A percentile compares a stretch with the other conserved stretches of the same genome.
Evolutionary conservation across 2,329 filamentous ascomycete species (phyloP).

Genomic region (Neopestalotiopsis rosae): DNA sequence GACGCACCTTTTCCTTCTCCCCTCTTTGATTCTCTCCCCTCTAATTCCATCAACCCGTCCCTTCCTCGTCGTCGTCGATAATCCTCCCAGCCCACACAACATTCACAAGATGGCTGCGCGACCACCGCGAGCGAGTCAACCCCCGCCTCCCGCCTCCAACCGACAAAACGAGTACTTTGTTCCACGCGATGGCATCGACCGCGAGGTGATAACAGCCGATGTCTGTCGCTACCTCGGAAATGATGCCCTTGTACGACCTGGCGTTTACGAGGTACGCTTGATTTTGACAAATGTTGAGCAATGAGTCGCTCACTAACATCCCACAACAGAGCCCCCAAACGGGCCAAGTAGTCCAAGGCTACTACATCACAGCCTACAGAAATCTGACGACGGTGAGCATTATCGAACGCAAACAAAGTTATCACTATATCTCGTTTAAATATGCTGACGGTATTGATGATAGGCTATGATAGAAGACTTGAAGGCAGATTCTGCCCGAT

Average conservation of each 20-base stretch:
- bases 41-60: conserved; percentile 19
- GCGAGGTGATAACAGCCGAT: conserved; percentile 83
- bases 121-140: conserved; percentile 40
- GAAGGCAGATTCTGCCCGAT: conserved; percentile 66
- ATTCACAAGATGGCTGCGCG: conserved; percentile 42
- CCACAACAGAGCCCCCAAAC: conserved; percentile 55
- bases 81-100: conserved; percentile 20
- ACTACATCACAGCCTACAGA: conserved; percentile 80
- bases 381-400: conserved; percentile 76
- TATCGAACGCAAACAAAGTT: background rate
- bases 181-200: conserved; percentile 79
- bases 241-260: conserved; percentile 79
- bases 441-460: conserved; percentile 26
- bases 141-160: conserved; percentile 44
- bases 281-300: conserved; percentile 14
- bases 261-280: conserved; percentile 69
- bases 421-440: background rate
- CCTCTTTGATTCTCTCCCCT: conserved; percentile 18
- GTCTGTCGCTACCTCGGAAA: conserved; percentile 85
- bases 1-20: conserved; percentile 22
- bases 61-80: conserved; percentile 17
- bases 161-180: conserved; percentile 82
- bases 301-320: conserved; percentile 24
- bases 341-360: conserved; percentile 70
- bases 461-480: conserved; percentile 69